Evolutionary conservation across 257 asterid species (phyloP).

Genomic region (Anisodus tanguticus): DNA sequence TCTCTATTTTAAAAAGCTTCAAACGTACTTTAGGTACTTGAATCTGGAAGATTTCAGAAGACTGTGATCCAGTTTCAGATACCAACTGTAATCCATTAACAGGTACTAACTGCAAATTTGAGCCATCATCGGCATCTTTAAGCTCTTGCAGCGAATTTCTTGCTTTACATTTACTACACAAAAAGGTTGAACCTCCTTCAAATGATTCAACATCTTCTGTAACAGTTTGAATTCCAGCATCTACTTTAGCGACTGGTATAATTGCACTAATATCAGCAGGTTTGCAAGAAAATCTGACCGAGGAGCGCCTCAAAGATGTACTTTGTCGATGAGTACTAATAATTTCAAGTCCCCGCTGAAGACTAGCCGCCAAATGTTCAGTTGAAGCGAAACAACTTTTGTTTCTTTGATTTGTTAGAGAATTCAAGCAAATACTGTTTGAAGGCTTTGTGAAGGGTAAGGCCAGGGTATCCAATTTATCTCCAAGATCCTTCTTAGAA

Average conservation of each 20-base stretch:
- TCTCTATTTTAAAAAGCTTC: neutral
- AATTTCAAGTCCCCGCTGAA: slow-evolving; percentile 85
- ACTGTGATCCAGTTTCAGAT: slow-evolving; percentile 33
- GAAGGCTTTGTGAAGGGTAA: slow-evolving; percentile 58
- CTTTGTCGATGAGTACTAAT: slow-evolving; percentile 58
- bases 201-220: slow-evolving; percentile 43
- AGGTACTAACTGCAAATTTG: slow-evolving; percentile 86
- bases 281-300: slow-evolving; percentile 78
- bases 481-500: slow-evolving; percentile 46
- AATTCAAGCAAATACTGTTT: slow-evolving; percentile 53
- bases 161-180: slow-evolving; percentile 78
- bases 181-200: slow-evolving; percentile 38
- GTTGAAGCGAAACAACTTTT: slow-evolving; percentile 67
- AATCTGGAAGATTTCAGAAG: slow-evolving; percentile 54
- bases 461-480: slow-evolving; percentile 40
- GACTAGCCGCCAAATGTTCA: slow-evolving; percentile 81
- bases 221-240: slow-evolving; percentile 83
- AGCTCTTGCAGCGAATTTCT: slow-evolving; percentile 46
- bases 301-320: slow-evolving; percentile 74
- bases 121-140: slow-evolving; percentile 48
- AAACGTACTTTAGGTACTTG: slow-evolving; percentile 87
- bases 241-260: slow-evolving; percentile 69
- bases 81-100: slow-evolving; percentile 46
- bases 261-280: slow-evolving; percentile 58
- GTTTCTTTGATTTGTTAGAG: slow-evolving; percentile 46